phyloP scores from a whole-genome alignment of 345 rosid genomes.

The Eucalyptus erythrocorys region DNA sequence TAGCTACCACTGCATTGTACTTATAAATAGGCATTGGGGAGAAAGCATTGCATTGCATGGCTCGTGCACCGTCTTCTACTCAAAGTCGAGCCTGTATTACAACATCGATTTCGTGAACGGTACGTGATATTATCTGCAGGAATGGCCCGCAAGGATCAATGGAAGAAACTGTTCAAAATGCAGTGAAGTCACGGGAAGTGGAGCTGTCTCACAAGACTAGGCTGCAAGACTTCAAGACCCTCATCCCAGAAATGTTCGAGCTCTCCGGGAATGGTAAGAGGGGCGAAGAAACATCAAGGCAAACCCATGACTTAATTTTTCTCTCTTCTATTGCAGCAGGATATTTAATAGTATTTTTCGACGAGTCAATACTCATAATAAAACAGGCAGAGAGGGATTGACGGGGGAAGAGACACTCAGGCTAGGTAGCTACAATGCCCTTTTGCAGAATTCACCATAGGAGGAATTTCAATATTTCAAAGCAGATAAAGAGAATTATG shows the following conservation, averaged over 20 bases:
- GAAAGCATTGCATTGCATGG: background rate
- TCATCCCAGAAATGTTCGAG: constrained; percentile 59
- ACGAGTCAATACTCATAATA: background rate
- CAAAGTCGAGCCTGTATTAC: background rate
- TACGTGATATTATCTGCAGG: constrained; percentile 15
- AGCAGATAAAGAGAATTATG: constrained; percentile 62
- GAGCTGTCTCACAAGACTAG: constrained; percentile 68
- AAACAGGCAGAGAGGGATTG: constrained; percentile 54
- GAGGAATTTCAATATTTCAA: constrained; percentile 47
- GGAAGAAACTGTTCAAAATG: constrained; percentile 75
- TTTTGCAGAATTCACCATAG: constrained; percentile 48
- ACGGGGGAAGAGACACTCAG: constrained; percentile 54
- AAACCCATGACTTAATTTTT: background rate
- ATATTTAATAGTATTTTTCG: background rate
- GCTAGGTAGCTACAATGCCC: constrained; percentile 63
- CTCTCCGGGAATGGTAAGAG: constrained; percentile 60
- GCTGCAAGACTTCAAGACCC: constrained; percentile 57
- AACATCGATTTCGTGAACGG: too few species aligned
- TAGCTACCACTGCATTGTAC: background rate
- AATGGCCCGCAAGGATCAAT: constrained; percentile 67
- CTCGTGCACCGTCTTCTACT: background rate
- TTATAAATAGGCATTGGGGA: background rate
- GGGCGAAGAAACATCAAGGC: background rate
- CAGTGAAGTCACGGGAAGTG: constrained; percentile 86
- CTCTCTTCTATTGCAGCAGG: background rate